Evolutionary conservation across 2,329 filamentous ascomycete genomes (phyloP).

Genomic region (Xylariaceae sp.): DNA sequence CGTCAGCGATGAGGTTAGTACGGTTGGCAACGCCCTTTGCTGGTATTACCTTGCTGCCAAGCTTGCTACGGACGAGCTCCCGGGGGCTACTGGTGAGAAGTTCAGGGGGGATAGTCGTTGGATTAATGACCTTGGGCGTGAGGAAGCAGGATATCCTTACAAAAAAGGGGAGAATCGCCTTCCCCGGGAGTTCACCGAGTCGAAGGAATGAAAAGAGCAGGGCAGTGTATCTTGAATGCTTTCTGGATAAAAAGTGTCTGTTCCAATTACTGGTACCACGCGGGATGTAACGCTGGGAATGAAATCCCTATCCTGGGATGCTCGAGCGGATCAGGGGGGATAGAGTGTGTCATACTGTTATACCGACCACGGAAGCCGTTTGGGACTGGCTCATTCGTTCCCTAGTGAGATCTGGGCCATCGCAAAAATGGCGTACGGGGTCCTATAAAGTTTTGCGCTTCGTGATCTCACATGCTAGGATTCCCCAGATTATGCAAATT

Average conservation of each 20-base stretch:
- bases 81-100: slow-evolving; percentile 66
- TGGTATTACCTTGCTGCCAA: slow-evolving; percentile 81
- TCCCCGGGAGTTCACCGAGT: slow-evolving; percentile 53
- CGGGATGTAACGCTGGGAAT: background rate
- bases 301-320: background rate
- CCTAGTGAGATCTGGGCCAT: too few species aligned
- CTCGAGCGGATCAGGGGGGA: background rate
- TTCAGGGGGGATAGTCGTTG: slow-evolving; percentile 50
- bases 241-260: too few species aligned
- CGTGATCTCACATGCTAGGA: too few species aligned
- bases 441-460: too few species aligned
- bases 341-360: too few species aligned
- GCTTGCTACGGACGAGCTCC: slow-evolving; percentile 60
- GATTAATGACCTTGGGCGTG: slow-evolving; percentile 77
- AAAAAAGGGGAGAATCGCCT: slow-evolving; percentile 65
- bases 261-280: too few species aligned
- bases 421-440: too few species aligned
- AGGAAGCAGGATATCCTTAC: slow-evolving; percentile 64
- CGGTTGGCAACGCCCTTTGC: slow-evolving; percentile 76
- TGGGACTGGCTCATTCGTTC: too few species aligned
- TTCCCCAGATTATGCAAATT: too few species aligned
- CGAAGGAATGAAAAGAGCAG: background rate
- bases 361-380: too few species aligned
- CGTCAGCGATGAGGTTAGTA: slow-evolving; percentile 83
- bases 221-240: background rate